Evolutionary conservation across 2,329 filamentous ascomycete species (phyloP).

Genomic region (Colletotrichum noveboracense): DNA sequence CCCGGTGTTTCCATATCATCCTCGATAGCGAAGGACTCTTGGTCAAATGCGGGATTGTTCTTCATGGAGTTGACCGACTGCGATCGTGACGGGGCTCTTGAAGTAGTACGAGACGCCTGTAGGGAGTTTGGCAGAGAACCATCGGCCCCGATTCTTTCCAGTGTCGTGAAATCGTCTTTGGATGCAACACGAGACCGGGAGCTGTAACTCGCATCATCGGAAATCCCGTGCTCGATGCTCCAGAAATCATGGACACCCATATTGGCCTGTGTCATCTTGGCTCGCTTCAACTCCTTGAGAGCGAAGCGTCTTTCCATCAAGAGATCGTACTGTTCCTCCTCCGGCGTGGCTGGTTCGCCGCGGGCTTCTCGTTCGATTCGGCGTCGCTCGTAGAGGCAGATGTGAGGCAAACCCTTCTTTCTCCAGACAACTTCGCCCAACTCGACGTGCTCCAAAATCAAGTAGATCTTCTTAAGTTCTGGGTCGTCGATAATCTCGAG

Average conservation of each 20-base stretch:
- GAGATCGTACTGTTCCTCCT: constrained; percentile 66
- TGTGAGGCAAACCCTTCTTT: constrained; percentile 82
- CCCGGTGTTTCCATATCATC: constrained; percentile 61
- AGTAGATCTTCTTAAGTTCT: constrained; percentile 96
- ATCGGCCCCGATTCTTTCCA: constrained; percentile 32
- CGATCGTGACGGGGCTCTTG: constrained; percentile 51
- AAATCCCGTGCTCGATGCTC: constrained; percentile 82
- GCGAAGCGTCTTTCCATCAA: constrained; percentile 64
- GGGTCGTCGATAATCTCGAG: constrained; percentile 98
- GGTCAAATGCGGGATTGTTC: constrained; percentile 7
- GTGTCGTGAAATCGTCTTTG: constrained; percentile 41
- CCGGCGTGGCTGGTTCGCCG: constrained; percentile 61
- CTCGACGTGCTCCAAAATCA: constrained; percentile 94
- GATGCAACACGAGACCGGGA: constrained; percentile 51
- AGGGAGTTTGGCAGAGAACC: constrained; percentile 44
- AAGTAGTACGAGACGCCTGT: constrained; percentile 44
- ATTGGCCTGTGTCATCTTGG: constrained; percentile 55
- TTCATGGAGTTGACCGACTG: constrained; percentile 50
- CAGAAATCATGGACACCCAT: constrained; percentile 70
- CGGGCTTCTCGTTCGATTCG: constrained; percentile 77
- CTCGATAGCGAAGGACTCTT: constrained; percentile 31
- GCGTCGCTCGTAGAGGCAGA: constrained; percentile 82
- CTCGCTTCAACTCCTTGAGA: constrained; percentile 61
- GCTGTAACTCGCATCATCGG: constrained; percentile 51
- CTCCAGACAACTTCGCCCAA: constrained; percentile 95